These are phyloP conservation scores for Quercus suber DNA, from an alignment of 306 rosid species.

Conservation along the genomic window DNA sequence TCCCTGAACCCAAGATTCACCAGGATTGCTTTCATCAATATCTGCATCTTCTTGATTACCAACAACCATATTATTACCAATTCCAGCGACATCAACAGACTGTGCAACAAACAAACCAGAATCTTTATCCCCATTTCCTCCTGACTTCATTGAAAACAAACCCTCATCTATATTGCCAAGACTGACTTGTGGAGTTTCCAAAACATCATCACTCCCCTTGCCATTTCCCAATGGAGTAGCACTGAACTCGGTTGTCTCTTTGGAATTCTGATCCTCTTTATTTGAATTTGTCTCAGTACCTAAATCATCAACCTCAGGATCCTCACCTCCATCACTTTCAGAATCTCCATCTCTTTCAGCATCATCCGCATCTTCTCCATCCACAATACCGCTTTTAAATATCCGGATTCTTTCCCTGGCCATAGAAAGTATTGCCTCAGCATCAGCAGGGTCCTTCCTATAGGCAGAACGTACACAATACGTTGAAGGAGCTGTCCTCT, in stretches of 20 bases:
- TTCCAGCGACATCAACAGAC: constrained; percentile 27
- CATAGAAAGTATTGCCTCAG: constrained; percentile 56
- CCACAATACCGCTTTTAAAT: constrained; percentile 46
- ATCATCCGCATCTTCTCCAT: constrained; percentile 56
- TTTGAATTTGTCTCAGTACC: constrained; percentile 39
- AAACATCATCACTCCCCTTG: constrained; percentile 22
- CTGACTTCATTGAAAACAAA: constrained; percentile 21
- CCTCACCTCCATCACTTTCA: constrained; percentile 57
- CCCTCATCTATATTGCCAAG: constrained; percentile 26
- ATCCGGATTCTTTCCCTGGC: constrained; percentile 65
- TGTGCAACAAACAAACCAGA: constrained; percentile 11
- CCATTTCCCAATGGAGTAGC: constrained; percentile 24
- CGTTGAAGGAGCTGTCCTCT: constrained; percentile 79
- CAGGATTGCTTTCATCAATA: constrained; percentile 55
- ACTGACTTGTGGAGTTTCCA: constrained; percentile 29
- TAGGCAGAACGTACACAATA: constrained; percentile 68
- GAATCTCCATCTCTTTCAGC: constrained; percentile 76
- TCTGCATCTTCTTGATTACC: constrained; percentile 35
- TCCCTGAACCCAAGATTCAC: constrained; percentile 78
- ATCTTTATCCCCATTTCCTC: constrained; percentile 29
- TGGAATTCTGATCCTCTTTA: constrained; percentile 25
- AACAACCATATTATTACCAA: constrained; percentile 21
- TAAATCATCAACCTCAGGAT: constrained; percentile 57
- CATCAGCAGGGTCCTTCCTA: constrained; percentile 65
- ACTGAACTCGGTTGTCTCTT: constrained; percentile 19